Evolutionary conservation across 352 stramenopile genomes (phyloP).

Genomic region (Hyaloperonospora brassicae): DNA sequence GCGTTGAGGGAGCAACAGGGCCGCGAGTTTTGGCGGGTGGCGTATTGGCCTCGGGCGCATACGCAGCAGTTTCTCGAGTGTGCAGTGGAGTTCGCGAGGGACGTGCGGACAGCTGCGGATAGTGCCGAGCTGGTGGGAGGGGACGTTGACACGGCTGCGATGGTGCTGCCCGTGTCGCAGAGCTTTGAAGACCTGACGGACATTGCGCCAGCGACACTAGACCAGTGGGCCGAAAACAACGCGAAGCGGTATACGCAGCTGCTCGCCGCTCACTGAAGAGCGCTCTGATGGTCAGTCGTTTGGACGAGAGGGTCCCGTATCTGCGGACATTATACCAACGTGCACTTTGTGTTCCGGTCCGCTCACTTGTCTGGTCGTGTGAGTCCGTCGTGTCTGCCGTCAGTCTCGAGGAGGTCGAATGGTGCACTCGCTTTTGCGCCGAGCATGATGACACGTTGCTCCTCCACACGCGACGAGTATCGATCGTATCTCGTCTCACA

Average conservation of each 20-base stretch:
- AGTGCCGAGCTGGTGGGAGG: constrained; percentile 14
- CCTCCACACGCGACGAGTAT: no score
- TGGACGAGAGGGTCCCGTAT: neutral
- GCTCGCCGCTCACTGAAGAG: constrained; percentile 21
- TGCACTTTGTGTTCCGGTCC: neutral
- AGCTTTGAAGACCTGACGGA: constrained; percentile 57
- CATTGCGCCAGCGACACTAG: constrained; percentile 36
- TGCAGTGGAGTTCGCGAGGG: constrained; percentile 34
- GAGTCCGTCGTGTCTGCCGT: no score
- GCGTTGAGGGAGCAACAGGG: constrained; percentile 28
- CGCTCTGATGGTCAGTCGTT: neutral
- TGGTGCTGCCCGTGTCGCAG: constrained; percentile 34
- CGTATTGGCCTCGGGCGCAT: constrained; percentile 41
- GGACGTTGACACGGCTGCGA: constrained; percentile 14
- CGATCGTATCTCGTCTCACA: no score
- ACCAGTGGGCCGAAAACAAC: constrained; percentile 43
- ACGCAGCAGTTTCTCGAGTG: constrained; percentile 45
- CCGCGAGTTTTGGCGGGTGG: constrained; percentile 50
- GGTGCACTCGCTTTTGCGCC: no score
- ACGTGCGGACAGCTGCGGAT: constrained; percentile 18
- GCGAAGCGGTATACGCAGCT: constrained; percentile 41
- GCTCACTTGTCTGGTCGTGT: no score
- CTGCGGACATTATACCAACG: neutral
- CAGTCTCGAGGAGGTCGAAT: no score
- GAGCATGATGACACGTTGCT: no score